Evolutionary conservation across 768 basidiomycete genomes (phyloP).

Genomic region (Macrolepiota fuliginosa): DNA sequence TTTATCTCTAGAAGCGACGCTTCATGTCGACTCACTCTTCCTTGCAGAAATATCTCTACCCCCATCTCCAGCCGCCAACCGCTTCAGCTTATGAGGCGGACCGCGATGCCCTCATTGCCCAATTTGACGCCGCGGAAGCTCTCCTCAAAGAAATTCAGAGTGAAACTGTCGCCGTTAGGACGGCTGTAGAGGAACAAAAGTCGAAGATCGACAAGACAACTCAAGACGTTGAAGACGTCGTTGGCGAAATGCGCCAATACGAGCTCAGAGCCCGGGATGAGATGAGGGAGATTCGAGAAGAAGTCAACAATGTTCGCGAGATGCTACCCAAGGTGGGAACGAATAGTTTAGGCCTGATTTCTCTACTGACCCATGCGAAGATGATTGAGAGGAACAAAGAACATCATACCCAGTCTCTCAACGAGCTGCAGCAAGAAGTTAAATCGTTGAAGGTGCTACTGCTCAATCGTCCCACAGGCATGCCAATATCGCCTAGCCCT

Average conservation of each 20-base stretch:
- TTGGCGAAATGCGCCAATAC: constrained; percentile 73
- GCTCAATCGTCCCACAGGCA: constrained; percentile 62
- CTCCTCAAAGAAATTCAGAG: constrained; percentile 77
- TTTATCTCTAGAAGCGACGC: background rate
- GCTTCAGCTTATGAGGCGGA: constrained; percentile 89
- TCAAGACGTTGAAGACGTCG: constrained; percentile 66
- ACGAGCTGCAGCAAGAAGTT: constrained; percentile 90
- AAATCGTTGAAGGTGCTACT: constrained; percentile 91
- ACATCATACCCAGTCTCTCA: constrained; percentile 75
- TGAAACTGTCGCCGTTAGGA: constrained; percentile 70
- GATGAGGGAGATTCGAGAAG: constrained; percentile 88
- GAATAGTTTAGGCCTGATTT: background rate
- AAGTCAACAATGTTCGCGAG: constrained; percentile 86
- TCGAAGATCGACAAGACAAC: constrained; percentile 70
- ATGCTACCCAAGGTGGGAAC: constrained; percentile 84
- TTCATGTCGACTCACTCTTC: constrained; percentile 9
- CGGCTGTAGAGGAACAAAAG: constrained; percentile 75
- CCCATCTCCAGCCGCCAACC: constrained; percentile 87
- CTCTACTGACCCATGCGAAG: constrained; percentile 37
- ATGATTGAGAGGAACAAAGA: constrained; percentile 95
- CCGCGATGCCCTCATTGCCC: constrained; percentile 76
- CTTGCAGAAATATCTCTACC: constrained; percentile 81
- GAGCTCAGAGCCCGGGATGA: constrained; percentile 82
- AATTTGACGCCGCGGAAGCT: constrained; percentile 87
- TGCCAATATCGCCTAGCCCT: constrained; percentile 45